Conservation (phyloP, 1,139 yeast genomes). For the Saccharomyces hybrid region DNA sequence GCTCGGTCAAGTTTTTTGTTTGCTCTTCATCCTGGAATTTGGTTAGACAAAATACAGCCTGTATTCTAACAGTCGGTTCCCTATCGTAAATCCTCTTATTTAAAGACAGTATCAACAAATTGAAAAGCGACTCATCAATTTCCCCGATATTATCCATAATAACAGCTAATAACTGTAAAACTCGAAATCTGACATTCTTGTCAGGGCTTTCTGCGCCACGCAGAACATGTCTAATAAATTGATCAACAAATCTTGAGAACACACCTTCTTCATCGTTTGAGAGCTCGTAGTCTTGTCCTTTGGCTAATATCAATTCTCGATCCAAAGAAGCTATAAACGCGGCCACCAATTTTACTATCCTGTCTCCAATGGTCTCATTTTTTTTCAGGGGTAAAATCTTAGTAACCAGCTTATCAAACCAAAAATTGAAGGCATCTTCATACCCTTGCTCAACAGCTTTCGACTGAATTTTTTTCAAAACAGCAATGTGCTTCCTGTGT, state of each 20-base stretch:
- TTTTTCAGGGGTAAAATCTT: conserved; percentile 61
- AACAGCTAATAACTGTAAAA: conserved; percentile 69
- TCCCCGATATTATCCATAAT: conserved; percentile 69
- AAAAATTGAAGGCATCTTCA: conserved; percentile 51
- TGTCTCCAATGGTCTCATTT: conserved; percentile 66
- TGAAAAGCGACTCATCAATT: conserved; percentile 65
- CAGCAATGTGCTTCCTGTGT: conserved; percentile 65
- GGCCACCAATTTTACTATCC: conserved; percentile 68
- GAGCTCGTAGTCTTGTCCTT: conserved; percentile 34
- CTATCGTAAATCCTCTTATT: conserved; percentile 65
- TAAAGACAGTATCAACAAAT: conserved; percentile 53
- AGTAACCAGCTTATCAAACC: conserved; percentile 55
- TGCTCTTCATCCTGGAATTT: conserved; percentile 57
- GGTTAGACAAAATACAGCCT: conserved; percentile 75
- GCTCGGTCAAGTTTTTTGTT: conserved; percentile 20
- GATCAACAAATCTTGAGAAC: conserved; percentile 49
- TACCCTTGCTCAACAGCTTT: conserved; percentile 47
- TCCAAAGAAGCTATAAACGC: conserved; percentile 45
- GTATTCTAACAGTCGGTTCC: conserved; percentile 71
- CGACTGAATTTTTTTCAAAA: conserved; percentile 52
- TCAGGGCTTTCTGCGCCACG: conserved; percentile 75
- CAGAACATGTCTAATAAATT: conserved; percentile 56
- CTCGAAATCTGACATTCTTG: conserved; percentile 70
- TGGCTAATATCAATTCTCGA: conserved; percentile 29
- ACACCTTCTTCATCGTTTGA: conserved; percentile 35